These are phyloP conservation scores for Hortaea werneckii DNA, from an alignment of 2,329 filamentous ascomycete species.

Conservation along the genomic window DNA sequence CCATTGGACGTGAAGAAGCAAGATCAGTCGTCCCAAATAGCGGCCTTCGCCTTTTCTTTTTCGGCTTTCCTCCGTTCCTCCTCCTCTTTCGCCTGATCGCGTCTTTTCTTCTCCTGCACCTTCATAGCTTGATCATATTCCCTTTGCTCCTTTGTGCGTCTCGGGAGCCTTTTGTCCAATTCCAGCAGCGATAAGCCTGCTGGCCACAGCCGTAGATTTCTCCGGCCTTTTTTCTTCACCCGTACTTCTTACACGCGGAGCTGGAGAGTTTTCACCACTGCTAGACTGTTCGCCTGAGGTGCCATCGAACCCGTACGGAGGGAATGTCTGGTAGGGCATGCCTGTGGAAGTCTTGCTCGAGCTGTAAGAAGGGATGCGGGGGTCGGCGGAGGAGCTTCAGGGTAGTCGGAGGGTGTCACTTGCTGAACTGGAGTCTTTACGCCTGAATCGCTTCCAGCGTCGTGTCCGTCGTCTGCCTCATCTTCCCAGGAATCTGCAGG, in stretches of 20 bases:
- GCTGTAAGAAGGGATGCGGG: slow-evolving; percentile 47
- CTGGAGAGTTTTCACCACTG: neutral
- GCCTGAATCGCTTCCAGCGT: slow-evolving; percentile 21
- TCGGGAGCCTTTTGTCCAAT: slow-evolving; percentile 73
- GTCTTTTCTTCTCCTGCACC: slow-evolving; percentile 71
- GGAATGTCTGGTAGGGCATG: slow-evolving; percentile 16
- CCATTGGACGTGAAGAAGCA: too few relatives aligned
- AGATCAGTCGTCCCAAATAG: slow-evolving; percentile 67
- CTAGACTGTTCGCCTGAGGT: slow-evolving; percentile 5
- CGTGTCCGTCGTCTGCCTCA: slow-evolving; percentile 41
- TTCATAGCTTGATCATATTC: slow-evolving; percentile 74
- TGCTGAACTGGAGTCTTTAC: slow-evolving; percentile 14
- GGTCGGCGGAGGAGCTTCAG: slow-evolving; percentile 55
- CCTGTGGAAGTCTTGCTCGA: slow-evolving; percentile 5
- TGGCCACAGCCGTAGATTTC: slow-evolving; percentile 87
- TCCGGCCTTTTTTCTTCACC: slow-evolving; percentile 48
- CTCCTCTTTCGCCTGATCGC: slow-evolving; percentile 61
- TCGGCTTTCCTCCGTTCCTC: slow-evolving; percentile 54
- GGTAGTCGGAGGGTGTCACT: slow-evolving; percentile 18
- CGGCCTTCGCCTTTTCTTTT: slow-evolving; percentile 62
- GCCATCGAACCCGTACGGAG: slow-evolving; percentile 15
- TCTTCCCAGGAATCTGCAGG: slow-evolving; percentile 68
- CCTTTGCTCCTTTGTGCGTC: slow-evolving; percentile 76
- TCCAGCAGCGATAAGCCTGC: slow-evolving; percentile 79
- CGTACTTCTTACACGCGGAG: neutral